Conservation (phyloP, 225 moss, liverwort and hornwort genomes). For the Ulota crispa region DNA sequence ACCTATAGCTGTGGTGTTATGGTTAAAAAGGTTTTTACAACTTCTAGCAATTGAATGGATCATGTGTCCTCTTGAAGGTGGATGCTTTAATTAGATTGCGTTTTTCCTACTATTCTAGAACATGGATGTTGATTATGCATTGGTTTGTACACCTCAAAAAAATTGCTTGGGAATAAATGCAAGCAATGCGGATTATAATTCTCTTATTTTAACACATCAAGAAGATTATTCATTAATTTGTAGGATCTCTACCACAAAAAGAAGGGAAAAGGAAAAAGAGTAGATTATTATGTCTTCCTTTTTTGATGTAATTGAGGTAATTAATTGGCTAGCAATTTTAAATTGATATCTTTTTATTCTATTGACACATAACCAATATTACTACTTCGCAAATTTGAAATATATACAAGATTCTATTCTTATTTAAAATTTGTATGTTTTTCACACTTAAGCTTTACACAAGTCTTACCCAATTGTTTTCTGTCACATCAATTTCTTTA, state of each 20-base stretch:
- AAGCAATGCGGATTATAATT: not conserved
- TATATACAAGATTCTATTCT: too few species aligned
- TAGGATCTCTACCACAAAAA: too few species aligned
- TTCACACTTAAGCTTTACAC: too few species aligned
- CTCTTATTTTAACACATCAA: too few species aligned
- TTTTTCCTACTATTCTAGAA: not conserved
- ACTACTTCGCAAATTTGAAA: too few species aligned
- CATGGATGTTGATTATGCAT: too few species aligned
- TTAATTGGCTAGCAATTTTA: not conserved
- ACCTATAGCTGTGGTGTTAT: not conserved
- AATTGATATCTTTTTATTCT: not conserved
- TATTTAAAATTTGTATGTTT: too few species aligned
- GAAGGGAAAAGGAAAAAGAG: too few species aligned
- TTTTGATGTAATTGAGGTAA: rapidly evolving
- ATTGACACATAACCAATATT: too few species aligned
- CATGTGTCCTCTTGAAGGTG: not conserved
- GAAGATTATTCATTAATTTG: too few species aligned
- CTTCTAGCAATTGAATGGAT: not conserved
- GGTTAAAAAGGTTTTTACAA: not conserved
- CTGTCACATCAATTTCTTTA: too few species aligned
- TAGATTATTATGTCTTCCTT: not conserved
- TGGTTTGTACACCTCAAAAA: not conserved
- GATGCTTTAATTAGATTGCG: not conserved
- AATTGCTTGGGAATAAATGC: not conserved
- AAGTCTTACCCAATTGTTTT: too few species aligned